Percentiles rank a stretch among this genome's conserved stretches.
Evolutionary conservation across 768 basidiomycete species (phyloP).

Genomic region (Amanita thiersii): DNA sequence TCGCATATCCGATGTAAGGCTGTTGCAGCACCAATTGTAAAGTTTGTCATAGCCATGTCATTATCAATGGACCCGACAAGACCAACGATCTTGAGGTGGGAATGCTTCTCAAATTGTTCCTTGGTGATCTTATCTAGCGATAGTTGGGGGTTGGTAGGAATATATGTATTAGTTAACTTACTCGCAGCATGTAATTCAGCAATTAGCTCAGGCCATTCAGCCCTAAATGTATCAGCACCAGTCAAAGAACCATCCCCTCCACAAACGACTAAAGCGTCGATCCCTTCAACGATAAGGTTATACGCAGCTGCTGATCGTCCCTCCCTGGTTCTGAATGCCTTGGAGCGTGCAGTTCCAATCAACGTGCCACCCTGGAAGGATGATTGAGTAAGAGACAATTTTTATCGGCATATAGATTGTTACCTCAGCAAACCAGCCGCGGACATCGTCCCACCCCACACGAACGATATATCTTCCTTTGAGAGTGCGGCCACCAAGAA

Average conservation of each 20-base stretch:
- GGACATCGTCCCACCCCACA: slow-evolving; percentile 97
- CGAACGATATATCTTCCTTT: slow-evolving; percentile 90
- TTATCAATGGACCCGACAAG: slow-evolving; percentile 99
- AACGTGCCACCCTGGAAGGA: slow-evolving; percentile 76
- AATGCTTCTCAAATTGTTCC: slow-evolving; percentile 60
- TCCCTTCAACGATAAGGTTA: slow-evolving; percentile 94
- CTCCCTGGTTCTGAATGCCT: slow-evolving; percentile 76
- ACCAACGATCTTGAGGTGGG: slow-evolving; percentile 93
- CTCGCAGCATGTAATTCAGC: slow-evolving; percentile 57
- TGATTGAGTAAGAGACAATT: background rate
- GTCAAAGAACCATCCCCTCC: slow-evolving; percentile 97
- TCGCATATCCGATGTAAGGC: slow-evolving; percentile 97
- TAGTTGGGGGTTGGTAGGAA: background rate
- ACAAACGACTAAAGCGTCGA: slow-evolving; percentile 94
- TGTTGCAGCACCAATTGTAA: slow-evolving; percentile 95
- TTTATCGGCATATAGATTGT: slow-evolving; percentile 13
- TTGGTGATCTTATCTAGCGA: slow-evolving; percentile 61
- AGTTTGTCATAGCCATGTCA: slow-evolving; percentile 96
- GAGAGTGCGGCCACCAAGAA: slow-evolving; percentile 57
- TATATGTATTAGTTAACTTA: slow-evolving; percentile 15
- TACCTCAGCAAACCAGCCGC: slow-evolving; percentile 90
- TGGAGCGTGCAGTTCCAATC: slow-evolving; percentile 88
- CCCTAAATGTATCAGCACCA: slow-evolving; percentile 88
- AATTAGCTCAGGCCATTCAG: slow-evolving; percentile 91
- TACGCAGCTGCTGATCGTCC: slow-evolving; percentile 84